Conservation (phyloP, 139 green algal genomes). For the Zygnema circumcarinatum region DNA sequence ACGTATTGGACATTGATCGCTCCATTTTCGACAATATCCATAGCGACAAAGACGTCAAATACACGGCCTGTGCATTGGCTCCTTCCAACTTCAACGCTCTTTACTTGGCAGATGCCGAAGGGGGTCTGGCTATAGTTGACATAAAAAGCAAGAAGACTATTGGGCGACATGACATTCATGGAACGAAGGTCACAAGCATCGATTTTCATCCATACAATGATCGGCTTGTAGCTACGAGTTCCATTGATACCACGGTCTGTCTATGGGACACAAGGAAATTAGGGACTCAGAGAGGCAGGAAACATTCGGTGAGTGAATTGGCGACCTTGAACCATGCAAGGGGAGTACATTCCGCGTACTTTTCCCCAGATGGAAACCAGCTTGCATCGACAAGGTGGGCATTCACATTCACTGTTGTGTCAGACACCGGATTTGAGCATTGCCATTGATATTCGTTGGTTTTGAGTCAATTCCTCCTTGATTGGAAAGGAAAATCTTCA, state of each 20-base stretch:
- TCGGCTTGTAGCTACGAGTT: neutral
- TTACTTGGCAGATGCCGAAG: neutral
- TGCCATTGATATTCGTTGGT: too few relatives aligned
- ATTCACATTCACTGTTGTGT: too few relatives aligned
- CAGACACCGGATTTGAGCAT: too few relatives aligned
- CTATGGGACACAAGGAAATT: neutral
- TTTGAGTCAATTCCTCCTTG: too few relatives aligned
- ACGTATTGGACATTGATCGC: neutral
- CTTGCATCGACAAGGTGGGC: neutral
- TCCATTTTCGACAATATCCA: neutral
- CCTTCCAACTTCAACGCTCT: neutral
- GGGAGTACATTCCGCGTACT: neutral
- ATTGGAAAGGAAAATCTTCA: too few relatives aligned
- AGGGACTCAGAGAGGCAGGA: neutral
- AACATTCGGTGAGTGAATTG: neutral
- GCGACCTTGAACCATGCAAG: neutral
- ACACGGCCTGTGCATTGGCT: neutral
- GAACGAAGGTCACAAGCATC: neutral
- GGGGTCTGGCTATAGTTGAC: neutral
- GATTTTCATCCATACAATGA: neutral
- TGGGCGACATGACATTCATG: neutral
- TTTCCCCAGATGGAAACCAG: neutral
- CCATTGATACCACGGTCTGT: neutral
- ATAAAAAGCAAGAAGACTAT: neutral
- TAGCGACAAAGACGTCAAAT: neutral